Evolutionary conservation across 2,329 filamentous ascomycete species (phyloP), one percentile per base, ranked within the genome.

Genomic region (Neopestalotiopsis rosae): DNA sequence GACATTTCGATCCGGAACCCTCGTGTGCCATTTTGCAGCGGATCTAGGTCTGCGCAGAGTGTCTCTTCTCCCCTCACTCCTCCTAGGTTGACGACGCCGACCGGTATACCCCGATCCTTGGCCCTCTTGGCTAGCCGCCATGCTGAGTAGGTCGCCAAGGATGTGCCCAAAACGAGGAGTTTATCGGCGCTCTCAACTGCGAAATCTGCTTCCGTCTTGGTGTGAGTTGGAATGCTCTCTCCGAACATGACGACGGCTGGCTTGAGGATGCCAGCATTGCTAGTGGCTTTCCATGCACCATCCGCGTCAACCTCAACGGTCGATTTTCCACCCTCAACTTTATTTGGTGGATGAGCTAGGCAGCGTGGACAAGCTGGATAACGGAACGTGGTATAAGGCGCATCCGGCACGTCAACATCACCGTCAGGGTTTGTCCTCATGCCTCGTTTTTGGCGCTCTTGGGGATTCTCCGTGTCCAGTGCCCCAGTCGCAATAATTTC

Each of bases 181-280:
- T 89, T 89, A 5, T 90, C 90, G 1, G 94, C 92, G 34, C 87
- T 86, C 75, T 98, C 93, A 64, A 98, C 89, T 13, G 92, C 92
- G 34, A 89, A 82, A 77, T 98, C 95, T 1, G 95, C 95, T 0
- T 90, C 90, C 1, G 83, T 79, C 79, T 97, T 98, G 45, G 95
- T 90, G 1, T 81, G 76, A 1, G 82, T 80, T 0, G 88, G 84
- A 64, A 98, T 97, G 69, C 90, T 95, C 81, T 98, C 96, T 17
- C 96, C 96, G 79, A 98, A 98, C 94, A 98, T 98, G 74, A 95
- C 91, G 2, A 99, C 95, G 0, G 93, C 93, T 3, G 96, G 96
- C 77, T 98, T 98, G 67, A 99, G 80, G 49, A 98, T 89, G 2
- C 95, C 96, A 0, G 90, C 93, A 2, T 87, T 90, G 73, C 89